Evolutionary conservation across 164 flowering plant species (phyloP), one percentile per base, ranked within the genome.

Genomic region (Liquidambar formosana): DNA sequence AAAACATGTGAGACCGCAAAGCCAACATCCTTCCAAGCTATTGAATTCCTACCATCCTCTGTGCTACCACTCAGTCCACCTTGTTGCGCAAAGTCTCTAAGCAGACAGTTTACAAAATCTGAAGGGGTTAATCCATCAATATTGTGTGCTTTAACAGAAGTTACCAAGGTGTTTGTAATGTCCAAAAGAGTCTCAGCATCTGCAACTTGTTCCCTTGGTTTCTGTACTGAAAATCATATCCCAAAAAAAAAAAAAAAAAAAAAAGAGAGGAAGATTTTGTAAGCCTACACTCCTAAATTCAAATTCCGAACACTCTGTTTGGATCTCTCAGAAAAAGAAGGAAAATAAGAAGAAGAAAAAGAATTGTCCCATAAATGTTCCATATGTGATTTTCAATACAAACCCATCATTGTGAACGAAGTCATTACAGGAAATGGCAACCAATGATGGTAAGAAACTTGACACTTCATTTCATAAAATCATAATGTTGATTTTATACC

Each of bases 161-260:
- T 45, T 43, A 81, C 77, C 71, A 89, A 72, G 4, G 87, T 80
- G 70, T 71, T 83, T 44, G 88, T 74, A 26, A 89, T 84, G 69
- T 86, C 89, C 45, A 83, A 73, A 18, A 89, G 80, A 38, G 90
- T 84, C 72, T 89, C 91, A 2, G 91, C 91, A 80, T 89, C 94
- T 19, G 89, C 89, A 63, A 89, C 88, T 70, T 89, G 94, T 61
- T 89, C 94, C 60, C 90, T 81, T 5, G 94, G 94, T 33, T 79
- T 85, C 71, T 75, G 82, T 64, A 89, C 94, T 87, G 77, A 51
- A 73, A 57, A n/a, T 64, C 59, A 16, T 60, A 57, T 15, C n/a
- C n/a, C n/a, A n/a, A n/a, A n/a, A n/a, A n/a, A n/a, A n/a, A n/a
- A n/a, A n/a, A n/a, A n/a, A n/a, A n/a, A n/a, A n/a, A n/a, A n/a